Evolutionary conservation across 2,329 filamentous ascomycete species (phyloP).

Genomic region (Aspergillus fumigatus): DNA sequence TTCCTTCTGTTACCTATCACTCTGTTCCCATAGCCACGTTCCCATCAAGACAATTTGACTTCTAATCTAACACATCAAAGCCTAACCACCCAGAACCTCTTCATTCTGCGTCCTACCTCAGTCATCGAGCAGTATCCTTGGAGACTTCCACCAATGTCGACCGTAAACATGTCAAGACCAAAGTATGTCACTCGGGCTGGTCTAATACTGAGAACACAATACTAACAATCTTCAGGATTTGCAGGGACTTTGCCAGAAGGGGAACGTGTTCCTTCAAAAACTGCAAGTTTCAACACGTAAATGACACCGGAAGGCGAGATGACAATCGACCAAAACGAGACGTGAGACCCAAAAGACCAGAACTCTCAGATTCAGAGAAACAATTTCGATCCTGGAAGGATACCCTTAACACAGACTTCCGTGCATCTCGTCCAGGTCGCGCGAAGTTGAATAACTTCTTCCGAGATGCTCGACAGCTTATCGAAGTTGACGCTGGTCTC

Average conservation of each 20-base stretch:
- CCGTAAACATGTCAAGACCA: not conserved
- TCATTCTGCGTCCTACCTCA: not conserved
- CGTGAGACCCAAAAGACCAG: not conserved
- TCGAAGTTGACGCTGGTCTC: conserved; percentile 16
- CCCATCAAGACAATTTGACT: not conserved
- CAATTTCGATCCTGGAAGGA: conserved; percentile 6
- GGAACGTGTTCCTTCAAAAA: conserved; percentile 5
- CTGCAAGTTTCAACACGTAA: conserved; percentile 12
- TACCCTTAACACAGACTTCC: not conserved
- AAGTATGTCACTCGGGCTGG: not conserved
- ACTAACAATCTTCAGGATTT: not conserved
- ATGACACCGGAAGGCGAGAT: not conserved
- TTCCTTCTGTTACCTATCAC: not conserved
- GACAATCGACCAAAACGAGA: not conserved
- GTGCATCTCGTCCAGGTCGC: conserved; percentile 3
- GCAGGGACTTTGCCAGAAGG: conserved; percentile 5
- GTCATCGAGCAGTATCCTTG: not conserved
- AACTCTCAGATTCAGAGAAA: not conserved
- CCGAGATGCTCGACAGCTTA: conserved; percentile 18
- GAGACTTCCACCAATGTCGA: not conserved
- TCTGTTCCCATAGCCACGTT: not conserved
- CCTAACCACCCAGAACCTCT: not conserved
- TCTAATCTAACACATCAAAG: not conserved
- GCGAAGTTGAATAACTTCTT: conserved; percentile 17
- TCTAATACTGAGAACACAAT: not conserved